Evolutionary conservation across 1,139 yeast genomes (phyloP), one percentile per base, ranked within the genome.

Genomic region (Yamadazyma triangularis): DNA sequence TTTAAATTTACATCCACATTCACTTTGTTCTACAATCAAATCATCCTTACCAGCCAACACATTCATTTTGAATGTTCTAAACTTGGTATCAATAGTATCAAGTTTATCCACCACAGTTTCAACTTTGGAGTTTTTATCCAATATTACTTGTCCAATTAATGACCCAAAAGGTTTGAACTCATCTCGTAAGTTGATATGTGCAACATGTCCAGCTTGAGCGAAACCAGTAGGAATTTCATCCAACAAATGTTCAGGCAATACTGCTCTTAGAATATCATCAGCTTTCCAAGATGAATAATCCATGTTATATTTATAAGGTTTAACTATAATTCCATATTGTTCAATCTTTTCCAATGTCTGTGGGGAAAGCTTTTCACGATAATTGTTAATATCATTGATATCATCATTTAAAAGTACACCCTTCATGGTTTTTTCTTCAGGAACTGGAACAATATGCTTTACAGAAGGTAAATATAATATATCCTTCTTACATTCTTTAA

Each of bases 81-180:
- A 93, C 38, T 82, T 77, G 4, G 94, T 81, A 30, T 84, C 94
- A 32, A 93, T 91, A 2, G 89, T 67, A 47, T 88, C 91, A 8
- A 86, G 71, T 56, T 93, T 93, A 56, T 89, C 94, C n/a, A 93
- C 98, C 8, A 93, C 98, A 0, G 97, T 89, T 37, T 73, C 75
- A 15, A 93, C 72, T 35, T 78, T 74, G 13, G 71, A 55, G 58
- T 89, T 91, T 51, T 93, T 93, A 59, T 91, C 97, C 34, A 91
- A 59, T 13, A 91, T 79, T 1, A 91, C 89, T 53, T 88, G 87
- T 0, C 98, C 99, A 39, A 93, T 91, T 18, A 93, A 55, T 4
- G 61, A 44, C 29, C 86, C 89, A 51, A 70, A 91, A 1, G 95
- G 95, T 50, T 88, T 79, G 57, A 81, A 91, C 48, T 86, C 94